phyloP scores from a whole-genome alignment of 305 asterid species.

The Fraxinus floribunda region DNA sequence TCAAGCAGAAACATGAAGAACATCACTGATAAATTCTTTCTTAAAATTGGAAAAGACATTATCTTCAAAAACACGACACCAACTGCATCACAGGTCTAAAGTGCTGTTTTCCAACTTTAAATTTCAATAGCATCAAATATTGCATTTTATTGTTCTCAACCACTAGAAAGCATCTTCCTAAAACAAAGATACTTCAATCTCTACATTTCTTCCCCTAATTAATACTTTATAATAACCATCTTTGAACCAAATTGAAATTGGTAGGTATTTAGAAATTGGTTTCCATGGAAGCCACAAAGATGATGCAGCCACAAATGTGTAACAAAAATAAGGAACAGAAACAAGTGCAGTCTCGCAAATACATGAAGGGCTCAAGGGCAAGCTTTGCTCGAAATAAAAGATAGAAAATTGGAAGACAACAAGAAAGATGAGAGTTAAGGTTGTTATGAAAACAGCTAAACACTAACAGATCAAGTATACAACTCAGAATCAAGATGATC shows the following conservation, averaged over 20 bases:
- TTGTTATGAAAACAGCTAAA: slow-evolving; percentile 10
- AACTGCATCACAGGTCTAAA: not conserved
- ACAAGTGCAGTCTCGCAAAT: not conserved
- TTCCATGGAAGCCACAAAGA: not conserved
- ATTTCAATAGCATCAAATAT: not conserved
- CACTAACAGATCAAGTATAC: slow-evolving; percentile 55
- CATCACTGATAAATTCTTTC: not conserved
- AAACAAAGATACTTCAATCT: not conserved
- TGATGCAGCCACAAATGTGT: not conserved
- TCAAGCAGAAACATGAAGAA: not conserved
- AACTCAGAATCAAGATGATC: slow-evolving; percentile 62
- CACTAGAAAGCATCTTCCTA: not conserved
- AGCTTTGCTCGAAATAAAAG: not conserved
- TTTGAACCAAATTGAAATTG: not conserved
- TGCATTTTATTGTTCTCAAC: not conserved
- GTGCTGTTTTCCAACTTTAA: not conserved
- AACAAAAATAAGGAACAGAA: not conserved
- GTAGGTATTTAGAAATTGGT: not conserved
- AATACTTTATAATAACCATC: not conserved
- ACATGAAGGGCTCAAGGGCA: not conserved
- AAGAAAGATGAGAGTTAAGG: not conserved
- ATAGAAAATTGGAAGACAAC: slow-evolving; percentile 8
- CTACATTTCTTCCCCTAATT: not conserved
- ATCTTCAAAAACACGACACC: not conserved
- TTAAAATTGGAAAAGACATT: not conserved